Evolutionary conservation across 73 alveolate genomes (phyloP), one percentile per base, ranked within the genome.

Genomic region (Durusdinium trenchii): DNA sequence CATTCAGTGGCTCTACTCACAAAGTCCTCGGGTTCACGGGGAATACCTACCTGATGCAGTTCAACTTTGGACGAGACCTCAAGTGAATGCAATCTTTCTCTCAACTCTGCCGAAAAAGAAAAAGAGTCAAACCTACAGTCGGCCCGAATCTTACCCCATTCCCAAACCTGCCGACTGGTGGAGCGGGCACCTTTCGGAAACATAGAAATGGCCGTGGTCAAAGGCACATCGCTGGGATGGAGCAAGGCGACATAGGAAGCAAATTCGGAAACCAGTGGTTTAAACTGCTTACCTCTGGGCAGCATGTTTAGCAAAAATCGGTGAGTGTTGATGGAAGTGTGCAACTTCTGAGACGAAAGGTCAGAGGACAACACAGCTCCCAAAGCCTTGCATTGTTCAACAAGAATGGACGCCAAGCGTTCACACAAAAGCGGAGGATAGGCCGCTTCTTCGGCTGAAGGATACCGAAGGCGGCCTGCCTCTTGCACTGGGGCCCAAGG

Each of bases 101-200:
- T 62, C 18, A 38, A 62, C n/a, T 4, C 16, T 20, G 18, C 32
- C 4, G 16, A 35, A 62, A 62, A 4, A 6, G 6, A 6, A 20
- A 26, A 5, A 10, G 16, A 6, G 38, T 26, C 4, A 62, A 26
- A 26, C 6, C 40, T 6, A n/a, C 6, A 32, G 18, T 76, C 87
- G 87, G 60, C 87, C 87, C 87, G 87, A 54, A 76, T 6, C 28
- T 38, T 60, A 6, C 61, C 87, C 87, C 87, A 30, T 42, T 14
- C 14, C 36, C 38, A 36, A 3, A 43, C 36, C 18, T 60, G 87
- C 60, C 87, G 87, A 76, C 30, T 14, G 2, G 5, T 2, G 18
- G 38, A 54, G 32, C 5, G 1, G 3, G 87, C 36, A 6, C 87
- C 87, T 9, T 38, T 43, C 3, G 87, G 87, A 5, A 76, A 47